Evolutionary conservation across 305 asterid genomes (phyloP), one percentile per base, ranked within the genome.

Genomic region (Withania somnifera): DNA sequence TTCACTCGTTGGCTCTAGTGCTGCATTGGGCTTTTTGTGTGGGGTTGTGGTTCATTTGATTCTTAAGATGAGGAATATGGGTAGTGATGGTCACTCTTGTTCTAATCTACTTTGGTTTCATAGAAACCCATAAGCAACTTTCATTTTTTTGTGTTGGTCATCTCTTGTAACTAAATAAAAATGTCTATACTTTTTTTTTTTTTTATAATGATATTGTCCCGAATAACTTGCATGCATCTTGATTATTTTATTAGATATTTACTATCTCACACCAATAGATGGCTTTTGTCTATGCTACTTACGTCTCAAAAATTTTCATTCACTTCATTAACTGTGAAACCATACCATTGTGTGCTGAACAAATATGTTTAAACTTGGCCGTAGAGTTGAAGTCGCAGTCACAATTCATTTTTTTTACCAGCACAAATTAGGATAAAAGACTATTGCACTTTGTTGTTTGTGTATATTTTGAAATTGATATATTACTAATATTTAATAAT

Each of bases 1-100:
- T 81, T 94, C 98, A 1, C 85, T 94, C 2, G 93, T 93, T 5
- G 91, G 92, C 1, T 94, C 97, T 7, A 91, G 97, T 76, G 97
- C 97, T 47, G 95, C 97, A 0, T 86, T 90, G 19, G 97, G 98
- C 0, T 94, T 92, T 77, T 75, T 91, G 54, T 86, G 87, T 89
- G 98, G 97, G 82, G 89, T 94, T 82, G 88, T 89, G 84, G 90
- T 84, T 87, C 89, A 88, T 83, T 78, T 92, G 73, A 86, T 93
- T 63, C 81, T 93, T 2, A 80, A 88, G 90, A 7, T 88, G 3
- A 90, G 98, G 78, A 88, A 50, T 34, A 79, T 79, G 32, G 87
- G 85, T 10, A 67, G 50, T 26, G 79, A 69, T 22, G 89, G 67
- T 22, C 81, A 42, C 4, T 87, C 93, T 80, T 84, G 85, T 42